Evolutionary conservation across 352 stramenopile species (phyloP), one percentile per base, ranked within the genome.

Genomic region (Phytophthora europaea): DNA sequence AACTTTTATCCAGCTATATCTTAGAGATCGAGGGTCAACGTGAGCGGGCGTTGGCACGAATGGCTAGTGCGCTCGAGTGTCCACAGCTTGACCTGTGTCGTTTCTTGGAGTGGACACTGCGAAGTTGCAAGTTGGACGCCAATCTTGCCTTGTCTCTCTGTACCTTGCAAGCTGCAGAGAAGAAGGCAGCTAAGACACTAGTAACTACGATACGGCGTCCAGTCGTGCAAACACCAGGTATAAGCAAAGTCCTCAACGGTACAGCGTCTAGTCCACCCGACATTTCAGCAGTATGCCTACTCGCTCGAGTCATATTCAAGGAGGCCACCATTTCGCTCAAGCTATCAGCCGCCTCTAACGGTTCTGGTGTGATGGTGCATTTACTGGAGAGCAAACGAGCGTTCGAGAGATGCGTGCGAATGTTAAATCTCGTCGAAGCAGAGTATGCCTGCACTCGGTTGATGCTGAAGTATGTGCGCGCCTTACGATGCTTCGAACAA

Each of bases 21-120:
- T 67, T 82, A 4, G 79, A 85, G 16, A 71, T 83, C 4, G 82
- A 89, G 65, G 82, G 82, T 3, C 68, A 75, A 53, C 47, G 12
- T 2, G 58, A 67, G 15, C 59, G 23, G 48, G 79, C 79, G 4
- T 53, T 78, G 23, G 45, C 18, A 6, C 64, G 73, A 34, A 72
- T 73, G 50, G 33, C 79, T 15, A 36, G 8, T 16, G 75, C 80
- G 5, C 23, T 84, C 31, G 28, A 71, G 6, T 61, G 48, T 47
- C 15, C 56, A 18, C 61, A 65, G n/a, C 40, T 89, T 2, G 57
- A 81, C 54, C 34, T 87, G 38, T 54, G 51, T 31, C 70, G 62
- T 2, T 73, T 83, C 28, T 57, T 87, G 2, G 48, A 76, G 4
- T 85, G 80, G 75, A 85, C 78, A 18, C 40, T 77, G 13, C 59